Conservation (phyloP, 768 basidiomycete genomes). For the Boletellus sp. region DNA sequence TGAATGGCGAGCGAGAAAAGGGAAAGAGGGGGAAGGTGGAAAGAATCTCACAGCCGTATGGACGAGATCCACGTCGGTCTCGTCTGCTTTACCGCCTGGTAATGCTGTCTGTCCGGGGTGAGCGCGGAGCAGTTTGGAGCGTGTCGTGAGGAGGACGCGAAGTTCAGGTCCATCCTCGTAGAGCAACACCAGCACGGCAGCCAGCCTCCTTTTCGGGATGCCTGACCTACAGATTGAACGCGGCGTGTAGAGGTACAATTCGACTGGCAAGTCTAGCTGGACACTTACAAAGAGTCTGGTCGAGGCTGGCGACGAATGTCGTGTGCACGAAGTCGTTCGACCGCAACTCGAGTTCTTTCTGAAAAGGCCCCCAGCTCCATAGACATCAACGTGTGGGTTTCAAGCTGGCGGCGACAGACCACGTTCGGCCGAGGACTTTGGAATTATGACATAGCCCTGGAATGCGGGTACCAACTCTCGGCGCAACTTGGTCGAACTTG, state of each 20-base stretch:
- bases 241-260: neutral
- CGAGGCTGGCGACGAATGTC: conserved; percentile 27
- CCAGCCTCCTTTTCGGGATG: conserved; percentile 45
- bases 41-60: conserved; percentile 66
- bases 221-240: conserved; percentile 24
- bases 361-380: conserved; percentile 17
- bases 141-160: conserved; percentile 80
- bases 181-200: conserved; percentile 75
- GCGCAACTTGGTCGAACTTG: neutral
- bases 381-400: neutral
- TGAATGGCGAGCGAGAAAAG: neutral
- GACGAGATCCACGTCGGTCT: conserved; percentile 55
- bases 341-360: conserved; percentile 23
- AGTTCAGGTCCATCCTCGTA: conserved; percentile 67
- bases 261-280: neutral
- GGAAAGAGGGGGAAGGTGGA: neutral
- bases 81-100: conserved; percentile 78
- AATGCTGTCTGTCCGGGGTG: conserved; percentile 82
- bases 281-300: conserved; percentile 56
- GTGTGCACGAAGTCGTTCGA: conserved; percentile 39
- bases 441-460: neutral
- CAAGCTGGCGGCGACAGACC: neutral
- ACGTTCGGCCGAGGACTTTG: neutral
- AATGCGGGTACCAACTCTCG: no score
- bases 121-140: conserved; percentile 69